phyloP scores from a whole-genome alignment of 225 moss, liverwort and hornwort species.

The Takakia lepidozioides region DNA sequence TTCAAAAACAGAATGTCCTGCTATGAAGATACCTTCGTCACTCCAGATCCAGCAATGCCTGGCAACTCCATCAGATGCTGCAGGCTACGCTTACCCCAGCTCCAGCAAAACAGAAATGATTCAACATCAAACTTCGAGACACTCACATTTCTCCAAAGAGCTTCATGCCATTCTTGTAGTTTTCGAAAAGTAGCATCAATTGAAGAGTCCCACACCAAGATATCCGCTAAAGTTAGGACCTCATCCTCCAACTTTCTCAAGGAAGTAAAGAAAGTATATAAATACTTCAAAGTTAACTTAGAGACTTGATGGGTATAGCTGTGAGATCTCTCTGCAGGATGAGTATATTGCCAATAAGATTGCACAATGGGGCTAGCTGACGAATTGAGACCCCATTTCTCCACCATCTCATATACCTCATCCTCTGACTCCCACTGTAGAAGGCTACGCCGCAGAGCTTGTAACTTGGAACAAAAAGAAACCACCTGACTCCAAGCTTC shows the following conservation, averaged over 20 bases:
- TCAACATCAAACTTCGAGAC: constrained; percentile 41
- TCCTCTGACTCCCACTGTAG: constrained; percentile 90
- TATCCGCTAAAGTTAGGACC: constrained; percentile 31
- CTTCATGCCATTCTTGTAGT: constrained; percentile 85
- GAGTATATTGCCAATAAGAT: constrained; percentile 67
- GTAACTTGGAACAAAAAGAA: constrained; percentile 36
- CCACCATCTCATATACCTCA: constrained; percentile 34
- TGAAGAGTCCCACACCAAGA: constrained; percentile 30
- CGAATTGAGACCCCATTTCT: constrained; percentile 24
- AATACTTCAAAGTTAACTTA: constrained; percentile 47
- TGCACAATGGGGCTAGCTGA: constrained; percentile 43
- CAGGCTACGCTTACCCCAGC: constrained; percentile 47
- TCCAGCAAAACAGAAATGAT: constrained; percentile 69
- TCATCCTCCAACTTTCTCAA: constrained; percentile 64
- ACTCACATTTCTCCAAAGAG: constrained; percentile 58
- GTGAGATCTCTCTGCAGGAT: constrained; percentile 34
- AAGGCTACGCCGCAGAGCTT: constrained; percentile 56
- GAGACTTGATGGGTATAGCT: constrained; percentile 40
- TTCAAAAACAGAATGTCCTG: no score
- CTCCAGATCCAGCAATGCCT: constrained; percentile 16
- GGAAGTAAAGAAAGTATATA: constrained; percentile 47
- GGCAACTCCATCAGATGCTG: constrained; percentile 19
- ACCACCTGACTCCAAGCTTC: constrained; percentile 23
- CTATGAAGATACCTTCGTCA: no score
- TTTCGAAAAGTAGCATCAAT: constrained; percentile 21